Base-by-base conservation (phyloP, 805 yeast genomes). In the Candida chilensis region DNA sequence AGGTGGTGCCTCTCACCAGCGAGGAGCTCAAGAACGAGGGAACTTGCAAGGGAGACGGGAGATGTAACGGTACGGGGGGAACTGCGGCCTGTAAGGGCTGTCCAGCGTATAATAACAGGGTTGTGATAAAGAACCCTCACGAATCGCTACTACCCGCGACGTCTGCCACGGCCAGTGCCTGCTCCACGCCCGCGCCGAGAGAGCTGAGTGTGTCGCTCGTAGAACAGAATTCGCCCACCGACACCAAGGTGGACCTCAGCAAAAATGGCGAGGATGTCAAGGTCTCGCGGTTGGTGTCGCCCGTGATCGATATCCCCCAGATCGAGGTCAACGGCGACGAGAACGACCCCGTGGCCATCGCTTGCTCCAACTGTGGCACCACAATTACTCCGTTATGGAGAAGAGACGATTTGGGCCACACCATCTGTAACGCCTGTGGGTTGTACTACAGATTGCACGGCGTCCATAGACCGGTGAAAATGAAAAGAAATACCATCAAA, bases 11-110 rank as follows among this genome's bases (percentile, higher is more conserved):
- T 4, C 44, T 71, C n/a, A 45, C 55, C 9, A 50, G 55, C 24
- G 47, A 39, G n/a, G 55, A 58, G 17, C 32, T 37, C 4, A 40
- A 40, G 12, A 16, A 15, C 10, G 57, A 48, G 24, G 87, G 86
- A 2, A 62, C 78, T 4, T 80, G 88, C 42, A 69, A 75, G 20
- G 88, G 88, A 2, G 78, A 76, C 39, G 87, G 94, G 4, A 66
- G 75, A 35, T 84, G 95, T 51, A 83, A 84, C 44, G 95, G 95
- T 3, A 83, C 88, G 3, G 95, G 95, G 5, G 95, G 95, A 1
- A 54, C 86, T 3, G 65, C 66, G 5, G 85, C 85, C 3, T 84
- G 95, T 51, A 64, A 72, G 38, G 87, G 88, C 2, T 84, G 95
- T 47, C 92, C 94, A 2, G 84, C 92, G 4, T 82, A 52, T 47